Percentiles rank a stretch among this genome's conserved stretches.
These are phyloP conservation scores for Penicillium samsonianum DNA, from an alignment of 495 filamentous ascomycete species.

Conservation along the genomic window DNA sequence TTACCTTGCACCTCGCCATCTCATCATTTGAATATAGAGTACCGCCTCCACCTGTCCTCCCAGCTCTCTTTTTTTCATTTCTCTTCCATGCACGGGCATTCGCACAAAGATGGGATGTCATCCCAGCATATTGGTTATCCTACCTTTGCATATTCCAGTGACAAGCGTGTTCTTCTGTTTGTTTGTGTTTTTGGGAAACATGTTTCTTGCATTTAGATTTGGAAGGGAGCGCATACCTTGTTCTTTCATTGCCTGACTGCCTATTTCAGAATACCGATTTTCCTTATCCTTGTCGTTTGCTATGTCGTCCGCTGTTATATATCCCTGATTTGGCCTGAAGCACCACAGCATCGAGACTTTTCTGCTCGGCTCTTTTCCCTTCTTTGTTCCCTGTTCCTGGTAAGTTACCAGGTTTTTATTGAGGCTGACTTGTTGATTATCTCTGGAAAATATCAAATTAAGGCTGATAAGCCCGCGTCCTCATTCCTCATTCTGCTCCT, in stretches of 20 bases:
- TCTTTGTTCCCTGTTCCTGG: slow-evolving; percentile 14
- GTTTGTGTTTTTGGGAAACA: slow-evolving; percentile 17
- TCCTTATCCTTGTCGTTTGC: slow-evolving; percentile 16
- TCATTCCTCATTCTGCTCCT: slow-evolving; percentile 7
- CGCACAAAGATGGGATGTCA: slow-evolving; percentile 20
- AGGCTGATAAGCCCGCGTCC: slow-evolving; percentile 2
- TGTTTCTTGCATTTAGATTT: slow-evolving; percentile 47
- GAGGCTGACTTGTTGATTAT: slow-evolving; percentile 10
- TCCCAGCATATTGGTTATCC: slow-evolving; percentile 26
- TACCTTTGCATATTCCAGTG: slow-evolving; percentile 44
- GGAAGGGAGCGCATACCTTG: slow-evolving; percentile 41
- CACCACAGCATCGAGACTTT: slow-evolving; percentile 25
- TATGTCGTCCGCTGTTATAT: slow-evolving; percentile 29
- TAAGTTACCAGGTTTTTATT: background rate
- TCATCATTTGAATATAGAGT: background rate
- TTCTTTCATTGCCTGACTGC: slow-evolving; percentile 19
- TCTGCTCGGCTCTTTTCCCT: slow-evolving; percentile 18
- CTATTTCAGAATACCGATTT: slow-evolving; percentile 16
- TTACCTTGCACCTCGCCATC: background rate
- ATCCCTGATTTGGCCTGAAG: slow-evolving; percentile 37
- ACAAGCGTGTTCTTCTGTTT: slow-evolving; percentile 36
- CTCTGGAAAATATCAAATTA: slow-evolving; percentile 10
- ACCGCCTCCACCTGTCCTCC: slow-evolving; percentile 6
- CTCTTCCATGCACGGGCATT: slow-evolving; percentile 16
- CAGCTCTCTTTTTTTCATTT: slow-evolving; percentile 14